Conservation (phyloP, 1,284 basidiomycete genomes). For the Sporisorium scitamineum region DNA sequence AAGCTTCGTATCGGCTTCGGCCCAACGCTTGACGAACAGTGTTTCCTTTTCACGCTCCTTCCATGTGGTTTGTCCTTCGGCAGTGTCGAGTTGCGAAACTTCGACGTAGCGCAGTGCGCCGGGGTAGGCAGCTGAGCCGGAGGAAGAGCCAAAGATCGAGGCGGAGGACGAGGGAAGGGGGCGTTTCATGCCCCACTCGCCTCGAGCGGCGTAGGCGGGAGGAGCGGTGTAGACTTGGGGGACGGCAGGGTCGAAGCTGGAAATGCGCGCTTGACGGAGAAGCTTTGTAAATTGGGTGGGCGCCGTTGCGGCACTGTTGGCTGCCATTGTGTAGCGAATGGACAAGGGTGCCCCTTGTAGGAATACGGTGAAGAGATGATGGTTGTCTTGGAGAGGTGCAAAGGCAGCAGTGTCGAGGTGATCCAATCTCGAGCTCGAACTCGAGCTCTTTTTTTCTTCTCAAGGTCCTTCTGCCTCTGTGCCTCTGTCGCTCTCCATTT, state of each 20-base stretch:
- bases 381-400: too few species aligned
- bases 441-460: not conserved
- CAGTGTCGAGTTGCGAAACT: constrained; percentile 53
- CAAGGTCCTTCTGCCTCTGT: not conserved
- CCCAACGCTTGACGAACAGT: constrained; percentile 59
- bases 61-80: constrained; percentile 61
- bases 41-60: constrained; percentile 57
- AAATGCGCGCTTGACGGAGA: constrained; percentile 56
- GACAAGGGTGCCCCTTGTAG: not conserved
- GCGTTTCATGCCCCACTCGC: constrained; percentile 66
- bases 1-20: constrained; percentile 56
- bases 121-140: constrained; percentile 45
- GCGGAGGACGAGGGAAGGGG: constrained; percentile 54
- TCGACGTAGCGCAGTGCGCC: constrained; percentile 59
- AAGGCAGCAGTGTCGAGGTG: not conserved
- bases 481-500: constrained; percentile 7
- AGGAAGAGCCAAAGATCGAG: constrained; percentile 51
- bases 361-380: not conserved
- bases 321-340: constrained; percentile 13
- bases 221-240: constrained; percentile 63
- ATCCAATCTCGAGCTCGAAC: not conserved
- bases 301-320: constrained; percentile 35
- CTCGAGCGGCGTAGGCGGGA: constrained; percentile 56
- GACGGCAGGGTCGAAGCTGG: constrained; percentile 57
- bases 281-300: constrained; percentile 57